These are phyloP conservation scores for Paramecium pentaurelia DNA, from an alignment of 73 alveolate genomes.

Conservation along the genomic window DNA sequence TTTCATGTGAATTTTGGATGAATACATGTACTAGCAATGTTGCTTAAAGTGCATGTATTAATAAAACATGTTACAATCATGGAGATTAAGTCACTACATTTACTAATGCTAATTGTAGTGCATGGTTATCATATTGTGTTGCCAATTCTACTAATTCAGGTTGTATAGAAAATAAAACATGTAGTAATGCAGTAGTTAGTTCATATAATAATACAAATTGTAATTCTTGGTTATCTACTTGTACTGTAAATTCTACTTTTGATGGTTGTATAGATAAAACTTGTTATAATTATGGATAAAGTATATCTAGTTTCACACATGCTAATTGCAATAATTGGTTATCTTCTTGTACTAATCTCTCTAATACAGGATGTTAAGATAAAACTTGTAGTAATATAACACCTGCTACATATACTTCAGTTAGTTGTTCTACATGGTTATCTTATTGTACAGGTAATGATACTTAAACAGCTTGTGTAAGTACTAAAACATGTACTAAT, in stretches of 20 bases:
- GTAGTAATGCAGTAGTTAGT: not conserved
- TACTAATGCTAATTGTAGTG: not conserved
- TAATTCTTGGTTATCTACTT: not conserved
- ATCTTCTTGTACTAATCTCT: not conserved
- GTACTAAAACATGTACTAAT: slow-evolving; percentile 12
- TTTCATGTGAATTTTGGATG: not conserved
- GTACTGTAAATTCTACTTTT: slow-evolving; percentile 2
- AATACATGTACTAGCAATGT: not conserved
- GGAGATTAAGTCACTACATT: not conserved
- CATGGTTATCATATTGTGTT: not conserved
- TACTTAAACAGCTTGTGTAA: not conserved
- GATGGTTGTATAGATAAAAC: not conserved
- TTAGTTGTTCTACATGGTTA: not conserved
- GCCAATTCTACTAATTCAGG: not conserved
- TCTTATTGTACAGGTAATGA: slow-evolving; percentile 3
- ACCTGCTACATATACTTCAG: not conserved
- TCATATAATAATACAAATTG: not conserved
- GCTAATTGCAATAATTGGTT: not conserved
- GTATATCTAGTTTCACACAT: not conserved
- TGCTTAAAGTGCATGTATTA: not conserved
- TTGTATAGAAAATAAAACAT: not conserved
- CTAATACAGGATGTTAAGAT: not conserved
- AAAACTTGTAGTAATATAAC: not conserved
- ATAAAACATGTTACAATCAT: not conserved
- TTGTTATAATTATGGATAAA: not conserved